Conservation (phyloP, 192 early-diverging fungal genomes). For the Obelidium mucronatum region DNA sequence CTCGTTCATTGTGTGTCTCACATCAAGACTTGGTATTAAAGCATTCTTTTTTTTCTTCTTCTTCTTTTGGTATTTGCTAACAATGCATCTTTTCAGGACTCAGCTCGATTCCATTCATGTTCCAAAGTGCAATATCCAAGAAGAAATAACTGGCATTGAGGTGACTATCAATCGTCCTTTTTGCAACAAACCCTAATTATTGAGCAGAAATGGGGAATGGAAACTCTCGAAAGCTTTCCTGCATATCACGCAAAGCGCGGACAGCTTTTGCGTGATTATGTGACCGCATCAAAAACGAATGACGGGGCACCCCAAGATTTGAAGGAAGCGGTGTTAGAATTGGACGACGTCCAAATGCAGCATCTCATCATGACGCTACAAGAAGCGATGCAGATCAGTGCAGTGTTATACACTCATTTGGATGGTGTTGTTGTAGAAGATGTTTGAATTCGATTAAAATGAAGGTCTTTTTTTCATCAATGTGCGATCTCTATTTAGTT, state of each 20-base stretch:
- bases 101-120: background rate
- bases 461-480: too few species aligned
- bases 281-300: background rate
- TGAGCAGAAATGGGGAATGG: constrained; percentile 11
- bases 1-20: background rate
- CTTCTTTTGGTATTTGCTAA: background rate
- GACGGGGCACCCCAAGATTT: background rate
- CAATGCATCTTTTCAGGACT: background rate
- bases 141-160: constrained; percentile 1
- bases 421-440: background rate
- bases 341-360: constrained; percentile 2
- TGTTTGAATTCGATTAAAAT: too few species aligned
- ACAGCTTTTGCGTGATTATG: background rate
- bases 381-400: background rate
- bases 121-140: background rate
- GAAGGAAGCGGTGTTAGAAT: background rate
- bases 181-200: background rate
- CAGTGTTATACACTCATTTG: background rate
- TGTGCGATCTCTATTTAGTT: too few species aligned
- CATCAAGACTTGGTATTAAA: constrained; percentile 3
- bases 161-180: background rate
- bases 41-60: background rate
- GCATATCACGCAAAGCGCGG: constrained; percentile 7
- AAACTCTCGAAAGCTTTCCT: constrained; percentile 3
- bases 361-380: background rate